phyloP scores from a whole-genome alignment of 2,329 filamentous ascomycete genomes.

The Aspergillus sp. region DNA sequence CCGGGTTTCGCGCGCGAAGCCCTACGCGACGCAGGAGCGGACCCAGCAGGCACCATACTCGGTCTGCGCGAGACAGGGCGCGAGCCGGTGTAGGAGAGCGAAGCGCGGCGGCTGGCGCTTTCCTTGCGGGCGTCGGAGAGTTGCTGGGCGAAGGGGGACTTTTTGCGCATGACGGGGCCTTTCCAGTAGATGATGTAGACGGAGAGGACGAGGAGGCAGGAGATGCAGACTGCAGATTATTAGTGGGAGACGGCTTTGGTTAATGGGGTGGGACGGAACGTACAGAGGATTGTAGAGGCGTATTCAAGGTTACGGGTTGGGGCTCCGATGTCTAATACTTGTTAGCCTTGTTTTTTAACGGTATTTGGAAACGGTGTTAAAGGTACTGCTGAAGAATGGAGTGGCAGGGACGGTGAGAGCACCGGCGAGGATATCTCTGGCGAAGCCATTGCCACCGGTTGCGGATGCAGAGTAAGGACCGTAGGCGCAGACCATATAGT shows the following conservation, averaged over 20 bases:
- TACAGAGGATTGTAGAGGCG: conserved; percentile 62
- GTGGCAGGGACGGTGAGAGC: conserved; percentile 61
- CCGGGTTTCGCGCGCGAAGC: no score
- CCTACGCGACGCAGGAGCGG: no score
- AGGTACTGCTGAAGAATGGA: conserved; percentile 48
- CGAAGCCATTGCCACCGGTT: conserved; percentile 67
- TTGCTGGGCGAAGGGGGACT: conserved; percentile 65
- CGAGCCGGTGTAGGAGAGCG: no score
- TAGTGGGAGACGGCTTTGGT: background rate
- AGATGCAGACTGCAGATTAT: conserved; percentile 48
- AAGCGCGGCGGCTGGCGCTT: no score
- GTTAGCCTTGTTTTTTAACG: background rate
- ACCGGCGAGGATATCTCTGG: conserved; percentile 66
- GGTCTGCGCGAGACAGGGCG: no score
- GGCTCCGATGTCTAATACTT: conserved; percentile 50
- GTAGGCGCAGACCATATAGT: conserved; percentile 68
- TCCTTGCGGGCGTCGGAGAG: conserved; percentile 46
- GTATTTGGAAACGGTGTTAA: background rate
- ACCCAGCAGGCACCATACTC: no score
- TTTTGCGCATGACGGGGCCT: conserved; percentile 59
- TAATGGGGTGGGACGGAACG: conserved; percentile 20
- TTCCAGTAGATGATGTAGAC: conserved; percentile 69
- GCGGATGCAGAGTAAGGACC: conserved; percentile 66
- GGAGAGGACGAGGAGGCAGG: conserved; percentile 60
- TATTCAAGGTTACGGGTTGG: conserved; percentile 55